Evolutionary conservation across 345 rosid species (phyloP), one percentile per base, ranked within the genome.

Genomic region (Populus davidiana): DNA sequence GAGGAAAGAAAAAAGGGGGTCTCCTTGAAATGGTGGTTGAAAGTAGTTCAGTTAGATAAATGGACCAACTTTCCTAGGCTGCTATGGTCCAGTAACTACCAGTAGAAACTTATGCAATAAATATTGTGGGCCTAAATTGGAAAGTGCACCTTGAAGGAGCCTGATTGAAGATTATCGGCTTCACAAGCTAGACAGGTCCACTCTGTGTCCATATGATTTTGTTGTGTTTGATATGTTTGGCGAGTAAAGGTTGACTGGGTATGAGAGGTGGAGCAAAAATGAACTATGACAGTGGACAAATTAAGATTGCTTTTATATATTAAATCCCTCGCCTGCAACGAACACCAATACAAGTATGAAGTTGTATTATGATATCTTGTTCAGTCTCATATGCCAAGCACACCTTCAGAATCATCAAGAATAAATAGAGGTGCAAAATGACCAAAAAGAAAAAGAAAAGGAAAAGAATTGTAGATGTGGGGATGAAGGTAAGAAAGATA

Each of bases 111-210:
- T 31, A 39, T 14, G 68, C 54, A 43, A 61, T 61, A 36, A 73
- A 73, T 61, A 6, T 31, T 21, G 27, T 44, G 61, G 70, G 17
- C 70, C n/a, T 29, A 31, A 59, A 31, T 17, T 44, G 70, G 44
- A 65, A 64, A 64, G 61, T 64, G 12, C 31, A 35, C 8, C 43
- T 56, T 54, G 50, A 6, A 25, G 36, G 29, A 12, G 77, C 9
- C 65, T 38, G 27, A 36, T 13, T 41, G 56, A 41, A 25, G 5
- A 62, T 10, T 67, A 27, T 31, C 29, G 8, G 74, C 35, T 62
- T 21, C 74, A 70, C 74, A 23, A 36, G 39, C 43, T 72, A 17
- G 38, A 73, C 52, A 71, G 65, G 62, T 72, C 10, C 50, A 76
- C 16, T 18, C 29, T 31, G 27, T 17, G 12, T n/a, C 27, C 62